Conservation (phyloP, 129 eudicot genomes). For the Solidago caesia region DNA sequence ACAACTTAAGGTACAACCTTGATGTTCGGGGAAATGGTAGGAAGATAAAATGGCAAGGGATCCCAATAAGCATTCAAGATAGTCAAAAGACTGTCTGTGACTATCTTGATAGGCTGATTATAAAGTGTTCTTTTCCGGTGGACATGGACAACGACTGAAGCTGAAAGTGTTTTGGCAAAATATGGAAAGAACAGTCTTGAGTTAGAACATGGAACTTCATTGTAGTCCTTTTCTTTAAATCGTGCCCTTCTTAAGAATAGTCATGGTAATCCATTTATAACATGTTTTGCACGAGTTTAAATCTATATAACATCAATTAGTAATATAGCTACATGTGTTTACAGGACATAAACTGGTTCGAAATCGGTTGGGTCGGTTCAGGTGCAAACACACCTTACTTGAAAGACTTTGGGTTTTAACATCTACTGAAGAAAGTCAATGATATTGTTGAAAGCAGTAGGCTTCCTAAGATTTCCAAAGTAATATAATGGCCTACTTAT, state of each 20-base stretch:
- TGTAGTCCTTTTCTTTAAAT: not conserved
- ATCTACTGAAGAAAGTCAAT: too few relatives aligned
- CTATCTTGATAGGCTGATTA: conserved; percentile 52
- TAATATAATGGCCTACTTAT: too few relatives aligned
- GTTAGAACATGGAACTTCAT: not conserved
- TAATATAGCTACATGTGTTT: too few relatives aligned
- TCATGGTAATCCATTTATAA: too few relatives aligned
- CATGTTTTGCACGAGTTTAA: too few relatives aligned
- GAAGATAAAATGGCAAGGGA: conserved; percentile 62
- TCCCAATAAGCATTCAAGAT: conserved; percentile 64
- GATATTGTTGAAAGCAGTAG: too few relatives aligned
- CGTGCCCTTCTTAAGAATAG: not conserved
- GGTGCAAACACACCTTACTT: too few relatives aligned
- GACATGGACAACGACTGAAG: conserved; percentile 55
- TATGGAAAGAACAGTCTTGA: conserved; percentile 55
- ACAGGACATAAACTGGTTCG: too few relatives aligned
- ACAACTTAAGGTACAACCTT: conserved; percentile 51
- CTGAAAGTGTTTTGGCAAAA: conserved; percentile 61
- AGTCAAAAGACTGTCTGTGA: conserved; percentile 58
- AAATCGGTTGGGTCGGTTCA: too few relatives aligned
- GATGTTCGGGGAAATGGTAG: conserved; percentile 51
- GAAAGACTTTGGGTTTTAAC: too few relatives aligned
- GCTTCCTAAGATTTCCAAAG: too few relatives aligned
- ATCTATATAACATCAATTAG: too few relatives aligned
- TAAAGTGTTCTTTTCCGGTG: conserved; percentile 59